phyloP scores from a whole-genome alignment of 2,329 filamentous ascomycete species.

The Colletotrichum agaves region DNA sequence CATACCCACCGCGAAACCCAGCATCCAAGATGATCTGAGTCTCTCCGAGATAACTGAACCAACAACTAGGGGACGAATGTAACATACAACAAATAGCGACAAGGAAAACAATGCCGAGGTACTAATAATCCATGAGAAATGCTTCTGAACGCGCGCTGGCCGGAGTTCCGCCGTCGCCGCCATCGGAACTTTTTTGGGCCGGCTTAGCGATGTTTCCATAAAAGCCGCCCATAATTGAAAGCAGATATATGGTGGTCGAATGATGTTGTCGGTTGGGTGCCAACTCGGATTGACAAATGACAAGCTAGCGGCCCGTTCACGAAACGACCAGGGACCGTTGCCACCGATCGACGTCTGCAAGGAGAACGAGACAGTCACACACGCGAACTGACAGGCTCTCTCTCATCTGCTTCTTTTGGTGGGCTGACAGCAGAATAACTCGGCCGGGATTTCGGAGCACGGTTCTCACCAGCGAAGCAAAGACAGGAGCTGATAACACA shows the following conservation, averaged over 20 bases:
- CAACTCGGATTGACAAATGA: constrained; percentile 26
- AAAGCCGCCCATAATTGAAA: not conserved
- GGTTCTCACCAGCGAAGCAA: not conserved
- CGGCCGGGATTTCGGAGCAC: not conserved
- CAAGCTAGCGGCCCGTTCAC: constrained; percentile 19
- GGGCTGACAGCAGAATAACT: not conserved
- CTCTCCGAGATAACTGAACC: no score
- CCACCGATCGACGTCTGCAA: constrained; percentile 28
- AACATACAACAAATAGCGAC: not conserved
- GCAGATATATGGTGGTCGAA: no score
- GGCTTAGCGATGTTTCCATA: constrained; percentile 20
- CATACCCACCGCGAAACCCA: not conserved
- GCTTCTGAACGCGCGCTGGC: not conserved
- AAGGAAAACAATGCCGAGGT: constrained; percentile 6
- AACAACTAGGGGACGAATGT: no score
- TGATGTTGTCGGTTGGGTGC: not conserved
- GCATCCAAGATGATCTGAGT: no score
- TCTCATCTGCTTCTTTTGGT: constrained; percentile 4
- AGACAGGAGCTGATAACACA: not conserved
- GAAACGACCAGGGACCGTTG: constrained; percentile 2
- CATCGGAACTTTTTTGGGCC: not conserved
- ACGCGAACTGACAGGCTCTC: not conserved
- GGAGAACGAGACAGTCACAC: not conserved
- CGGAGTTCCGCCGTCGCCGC: constrained; percentile 20
- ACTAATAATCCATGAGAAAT: not conserved